Conservation (phyloP, 805 yeast species). For the Candida easanensis region DNA sequence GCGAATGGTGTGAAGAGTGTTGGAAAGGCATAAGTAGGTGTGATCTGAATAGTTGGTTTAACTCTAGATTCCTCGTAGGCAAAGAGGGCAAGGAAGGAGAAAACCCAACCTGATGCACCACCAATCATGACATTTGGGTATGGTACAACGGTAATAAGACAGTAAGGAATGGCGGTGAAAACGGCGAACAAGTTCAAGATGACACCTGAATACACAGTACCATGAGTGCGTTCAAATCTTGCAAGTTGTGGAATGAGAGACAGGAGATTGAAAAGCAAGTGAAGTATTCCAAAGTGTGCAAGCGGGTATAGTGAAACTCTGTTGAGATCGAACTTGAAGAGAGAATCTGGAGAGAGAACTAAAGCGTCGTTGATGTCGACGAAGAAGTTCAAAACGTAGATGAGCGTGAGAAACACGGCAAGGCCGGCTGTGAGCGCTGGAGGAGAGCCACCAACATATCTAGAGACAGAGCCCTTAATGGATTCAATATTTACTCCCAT, state of each 20-base stretch:
- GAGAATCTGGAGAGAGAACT: slow-evolving; percentile 54
- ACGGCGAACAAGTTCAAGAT: slow-evolving; percentile 72
- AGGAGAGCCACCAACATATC: slow-evolving; percentile 26
- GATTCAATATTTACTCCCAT: neutral
- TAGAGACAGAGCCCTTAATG: slow-evolving; percentile 1
- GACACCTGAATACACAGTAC: slow-evolving; percentile 84
- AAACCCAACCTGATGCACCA: slow-evolving; percentile 74
- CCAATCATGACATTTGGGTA: slow-evolving; percentile 52
- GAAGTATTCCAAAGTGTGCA: slow-evolving; percentile 60
- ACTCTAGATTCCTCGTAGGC: slow-evolving; percentile 45
- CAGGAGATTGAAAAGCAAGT: slow-evolving; percentile 56
- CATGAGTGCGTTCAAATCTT: slow-evolving; percentile 67
- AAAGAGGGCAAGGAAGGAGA: slow-evolving; percentile 60
- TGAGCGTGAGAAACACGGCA: slow-evolving; percentile 46
- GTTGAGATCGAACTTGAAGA: slow-evolving; percentile 40
- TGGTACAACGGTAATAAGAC: slow-evolving; percentile 34
- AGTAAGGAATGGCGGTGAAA: slow-evolving; percentile 46
- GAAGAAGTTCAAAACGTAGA: slow-evolving; percentile 37
- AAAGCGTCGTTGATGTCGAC: slow-evolving; percentile 35
- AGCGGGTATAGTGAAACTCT: slow-evolving; percentile 63
- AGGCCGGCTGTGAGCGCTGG: slow-evolving; percentile 68
- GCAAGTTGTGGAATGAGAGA: slow-evolving; percentile 59
- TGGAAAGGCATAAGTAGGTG: slow-evolving; percentile 47
- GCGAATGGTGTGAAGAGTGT: slow-evolving; percentile 58
- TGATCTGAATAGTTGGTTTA: slow-evolving; percentile 39